A percentile compares a stretch with the other conserved stretches of the same genome.
Conservation (phyloP, 345 rosid species). For the Linum usitatissimum region DNA sequence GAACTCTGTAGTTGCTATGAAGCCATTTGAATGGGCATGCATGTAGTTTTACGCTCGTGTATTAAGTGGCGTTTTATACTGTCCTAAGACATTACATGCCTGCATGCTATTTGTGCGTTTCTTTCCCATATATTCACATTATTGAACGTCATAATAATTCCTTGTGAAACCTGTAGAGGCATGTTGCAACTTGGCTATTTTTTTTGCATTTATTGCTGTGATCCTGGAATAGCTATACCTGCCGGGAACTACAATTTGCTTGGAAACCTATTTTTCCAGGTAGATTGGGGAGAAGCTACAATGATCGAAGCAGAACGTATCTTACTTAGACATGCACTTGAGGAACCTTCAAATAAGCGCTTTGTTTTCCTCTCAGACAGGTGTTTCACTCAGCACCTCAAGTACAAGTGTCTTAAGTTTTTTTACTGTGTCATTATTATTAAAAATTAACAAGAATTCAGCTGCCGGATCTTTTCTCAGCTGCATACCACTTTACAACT, state of each 20-base stretch:
- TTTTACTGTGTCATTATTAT: background rate
- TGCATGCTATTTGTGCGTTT: background rate
- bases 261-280: slow-evolving; percentile 34
- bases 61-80: background rate
- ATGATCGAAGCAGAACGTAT: slow-evolving; percentile 95
- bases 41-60: background rate
- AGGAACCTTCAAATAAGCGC: slow-evolving; percentile 59
- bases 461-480: slow-evolving; percentile 49
- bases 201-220: background rate
- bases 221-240: background rate
- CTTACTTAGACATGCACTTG: slow-evolving; percentile 80
- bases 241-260: slow-evolving; percentile 8
- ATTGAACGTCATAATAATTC: background rate
- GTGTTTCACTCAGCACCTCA: slow-evolving; percentile 20
- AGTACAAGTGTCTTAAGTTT: background rate
- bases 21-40: too few relatives aligned
- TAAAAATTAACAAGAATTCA: slow-evolving; percentile 20
- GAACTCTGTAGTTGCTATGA: too few relatives aligned
- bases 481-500: slow-evolving; percentile 92
- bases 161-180: background rate
- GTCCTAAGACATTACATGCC: background rate
- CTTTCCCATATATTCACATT: too few relatives aligned
- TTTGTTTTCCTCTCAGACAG: slow-evolving; percentile 96
- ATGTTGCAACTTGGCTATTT: background rate
- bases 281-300: slow-evolving; percentile 93